A percentile compares a stretch with the other conserved stretches of the same genome.
Conservation (phyloP, 1,284 basidiomycete species). For the Coniophora puteana region DNA sequence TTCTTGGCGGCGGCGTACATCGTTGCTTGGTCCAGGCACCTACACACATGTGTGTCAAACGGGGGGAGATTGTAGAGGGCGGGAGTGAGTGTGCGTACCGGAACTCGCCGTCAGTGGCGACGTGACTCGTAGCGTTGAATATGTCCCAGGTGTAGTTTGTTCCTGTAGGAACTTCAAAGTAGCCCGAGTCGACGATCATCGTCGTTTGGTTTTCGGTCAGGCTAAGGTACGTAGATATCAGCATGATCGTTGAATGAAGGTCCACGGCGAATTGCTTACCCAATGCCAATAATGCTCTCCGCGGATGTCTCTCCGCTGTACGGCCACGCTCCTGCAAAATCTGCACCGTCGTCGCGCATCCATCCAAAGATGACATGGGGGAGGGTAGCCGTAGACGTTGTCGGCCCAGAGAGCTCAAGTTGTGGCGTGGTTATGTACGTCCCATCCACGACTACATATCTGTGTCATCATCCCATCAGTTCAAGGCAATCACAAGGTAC, state of each 20-base stretch:
- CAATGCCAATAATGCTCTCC: slow-evolving; percentile 8
- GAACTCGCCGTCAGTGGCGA: slow-evolving; percentile 33
- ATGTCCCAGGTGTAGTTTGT: slow-evolving; percentile 28
- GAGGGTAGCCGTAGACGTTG: slow-evolving; percentile 34
- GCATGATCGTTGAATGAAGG: neutral
- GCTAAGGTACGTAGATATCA: neutral
- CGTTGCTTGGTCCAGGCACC: slow-evolving; percentile 36
- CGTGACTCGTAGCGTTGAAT: slow-evolving; percentile 33
- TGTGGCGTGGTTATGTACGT: slow-evolving; percentile 35
- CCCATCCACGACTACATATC: slow-evolving; percentile 44
- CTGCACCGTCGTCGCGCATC: slow-evolving; percentile 37
- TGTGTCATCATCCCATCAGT: slow-evolving; percentile 9
- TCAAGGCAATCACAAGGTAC: neutral
- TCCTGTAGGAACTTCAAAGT: slow-evolving; percentile 26
- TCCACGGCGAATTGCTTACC: neutral
- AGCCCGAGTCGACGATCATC: slow-evolving; percentile 8
- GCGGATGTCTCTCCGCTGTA: slow-evolving; percentile 4
- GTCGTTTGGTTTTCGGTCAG: neutral
- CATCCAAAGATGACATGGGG: slow-evolving; percentile 46
- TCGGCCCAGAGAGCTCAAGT: slow-evolving; percentile 36
- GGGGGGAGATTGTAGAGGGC: neutral
- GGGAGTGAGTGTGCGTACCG: slow-evolving; percentile 11
- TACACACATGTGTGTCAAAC: neutral
- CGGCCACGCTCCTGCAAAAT: slow-evolving; percentile 20
- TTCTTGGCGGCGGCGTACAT: slow-evolving; percentile 29